phyloP scores from a whole-genome alignment of 2,329 filamentous ascomycete species.

The Pseudocercospora ulei region DNA sequence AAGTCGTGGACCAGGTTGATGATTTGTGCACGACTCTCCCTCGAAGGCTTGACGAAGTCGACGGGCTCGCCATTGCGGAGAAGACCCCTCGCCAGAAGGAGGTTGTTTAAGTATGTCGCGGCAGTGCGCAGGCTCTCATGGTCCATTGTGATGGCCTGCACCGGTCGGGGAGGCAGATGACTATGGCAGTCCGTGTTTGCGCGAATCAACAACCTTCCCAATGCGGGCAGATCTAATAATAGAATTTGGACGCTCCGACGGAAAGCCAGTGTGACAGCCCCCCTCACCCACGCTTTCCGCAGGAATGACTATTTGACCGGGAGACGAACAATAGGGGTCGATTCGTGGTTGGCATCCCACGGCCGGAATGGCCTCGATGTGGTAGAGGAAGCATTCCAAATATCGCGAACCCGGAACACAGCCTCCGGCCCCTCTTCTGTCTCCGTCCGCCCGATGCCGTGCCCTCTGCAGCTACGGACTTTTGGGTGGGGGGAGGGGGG shows the following conservation, averaged over 20 bases:
- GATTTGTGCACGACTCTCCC: slow-evolving; percentile 68
- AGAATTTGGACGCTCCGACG: background rate
- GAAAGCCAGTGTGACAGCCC: slow-evolving; percentile 1
- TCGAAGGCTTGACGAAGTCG: slow-evolving; percentile 63
- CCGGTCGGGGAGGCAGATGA: background rate
- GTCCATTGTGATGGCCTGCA: slow-evolving; percentile 34
- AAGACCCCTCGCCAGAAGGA: slow-evolving; percentile 54
- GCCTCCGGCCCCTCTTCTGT: slow-evolving; percentile 1
- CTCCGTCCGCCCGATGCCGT: slow-evolving; percentile 3
- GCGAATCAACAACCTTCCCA: background rate
- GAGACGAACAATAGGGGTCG: no score
- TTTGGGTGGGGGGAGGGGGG: slow-evolving; percentile 1
- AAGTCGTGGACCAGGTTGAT: slow-evolving; percentile 93
- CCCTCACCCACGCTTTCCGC: slow-evolving; percentile 7
- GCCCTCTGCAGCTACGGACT: slow-evolving; percentile 5
- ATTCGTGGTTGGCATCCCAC: no score
- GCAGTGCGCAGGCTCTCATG: slow-evolving; percentile 50
- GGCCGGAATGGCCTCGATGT: no score
- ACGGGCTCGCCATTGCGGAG: slow-evolving; percentile 59
- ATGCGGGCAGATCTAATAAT: slow-evolving; percentile 2
- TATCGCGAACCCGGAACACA: no score
- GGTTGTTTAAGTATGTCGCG: slow-evolving; percentile 56
- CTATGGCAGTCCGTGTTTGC: background rate
- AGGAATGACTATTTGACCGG: no score
- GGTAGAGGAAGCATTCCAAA: no score